Evolutionary conservation across 2,329 filamentous ascomycete genomes (phyloP).

Genomic region (Plectosphaerella cucumerina): DNA sequence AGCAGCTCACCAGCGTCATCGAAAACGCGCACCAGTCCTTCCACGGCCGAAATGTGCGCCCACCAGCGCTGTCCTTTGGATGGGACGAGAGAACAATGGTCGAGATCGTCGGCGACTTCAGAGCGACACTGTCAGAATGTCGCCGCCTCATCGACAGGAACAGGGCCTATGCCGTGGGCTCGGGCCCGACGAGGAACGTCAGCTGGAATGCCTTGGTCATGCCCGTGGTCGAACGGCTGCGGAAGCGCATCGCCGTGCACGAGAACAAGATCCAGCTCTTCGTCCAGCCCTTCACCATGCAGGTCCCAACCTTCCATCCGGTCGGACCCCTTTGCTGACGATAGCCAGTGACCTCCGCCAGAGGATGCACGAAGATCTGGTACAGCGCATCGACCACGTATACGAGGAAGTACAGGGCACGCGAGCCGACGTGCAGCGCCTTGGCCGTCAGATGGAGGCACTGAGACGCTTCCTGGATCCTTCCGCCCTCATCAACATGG

Average conservation of each 20-base stretch:
- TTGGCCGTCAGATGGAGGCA: background rate
- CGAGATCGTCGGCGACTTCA: slow-evolving; percentile 26
- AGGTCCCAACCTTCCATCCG: slow-evolving; percentile 5
- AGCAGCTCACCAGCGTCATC: slow-evolving; percentile 24
- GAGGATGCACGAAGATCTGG: slow-evolving; percentile 18
- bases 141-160: slow-evolving; percentile 22
- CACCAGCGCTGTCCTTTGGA: slow-evolving; percentile 5
- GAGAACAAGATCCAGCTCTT: slow-evolving; percentile 27
- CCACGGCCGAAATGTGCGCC: slow-evolving; percentile 12
- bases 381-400: slow-evolving; percentile 14
- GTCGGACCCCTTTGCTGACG: background rate
- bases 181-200: slow-evolving; percentile 23
- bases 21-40: slow-evolving; percentile 20
- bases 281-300: slow-evolving; percentile 32
- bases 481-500: slow-evolving; percentile 3
- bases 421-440: slow-evolving; percentile 10
- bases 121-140: slow-evolving; percentile 26
- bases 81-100: slow-evolving; percentile 14
- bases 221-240: slow-evolving; percentile 24
- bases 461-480: slow-evolving; percentile 10
- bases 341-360: slow-evolving; percentile 24
- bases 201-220: slow-evolving; percentile 31
- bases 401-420: slow-evolving; percentile 17
- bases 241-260: slow-evolving; percentile 25
- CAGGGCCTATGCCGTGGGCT: slow-evolving; percentile 18